These are phyloP conservation scores for Cladobotryum mycophilum DNA, from an alignment of 2,329 filamentous ascomycete genomes.

Conservation along the genomic window DNA sequence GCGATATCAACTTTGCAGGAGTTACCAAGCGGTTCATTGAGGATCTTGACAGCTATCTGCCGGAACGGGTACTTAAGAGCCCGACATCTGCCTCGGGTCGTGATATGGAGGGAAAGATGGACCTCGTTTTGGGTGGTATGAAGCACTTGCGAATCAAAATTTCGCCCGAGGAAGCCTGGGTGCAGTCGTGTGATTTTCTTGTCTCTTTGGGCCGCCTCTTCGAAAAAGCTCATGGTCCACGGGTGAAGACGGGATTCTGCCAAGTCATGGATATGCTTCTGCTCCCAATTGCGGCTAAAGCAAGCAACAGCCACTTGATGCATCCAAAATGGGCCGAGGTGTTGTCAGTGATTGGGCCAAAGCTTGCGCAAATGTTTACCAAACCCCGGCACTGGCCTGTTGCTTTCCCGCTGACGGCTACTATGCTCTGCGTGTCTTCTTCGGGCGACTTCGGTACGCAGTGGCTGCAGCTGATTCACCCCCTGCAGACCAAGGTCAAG, in stretches of 20 bases:
- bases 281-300: conserved; percentile 77
- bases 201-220: conserved; percentile 76
- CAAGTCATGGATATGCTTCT: conserved; percentile 83
- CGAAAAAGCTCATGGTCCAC: conserved; percentile 75
- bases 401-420: conserved; percentile 81
- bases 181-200: conserved; percentile 84
- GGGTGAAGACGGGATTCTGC: conserved; percentile 90
- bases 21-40: conserved; percentile 76
- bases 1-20: conserved; percentile 79
- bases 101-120: conserved; percentile 73
- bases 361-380: conserved; percentile 74
- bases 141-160: conserved; percentile 76
- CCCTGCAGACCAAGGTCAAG: conserved; percentile 74
- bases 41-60: conserved; percentile 73
- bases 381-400: conserved; percentile 91
- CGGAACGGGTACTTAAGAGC: conserved; percentile 66
- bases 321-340: conserved; percentile 84
- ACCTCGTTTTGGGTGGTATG: conserved; percentile 86
- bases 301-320: conserved; percentile 67
- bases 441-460: conserved; percentile 77
- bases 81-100: conserved; percentile 49
- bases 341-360: conserved; percentile 68
- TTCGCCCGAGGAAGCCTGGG: conserved; percentile 69
- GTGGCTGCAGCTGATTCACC: conserved; percentile 77
- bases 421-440: conserved; percentile 81